Conservation (phyloP, 192 early-diverging fungal genomes). For the Geranomyces michiganensis region DNA sequence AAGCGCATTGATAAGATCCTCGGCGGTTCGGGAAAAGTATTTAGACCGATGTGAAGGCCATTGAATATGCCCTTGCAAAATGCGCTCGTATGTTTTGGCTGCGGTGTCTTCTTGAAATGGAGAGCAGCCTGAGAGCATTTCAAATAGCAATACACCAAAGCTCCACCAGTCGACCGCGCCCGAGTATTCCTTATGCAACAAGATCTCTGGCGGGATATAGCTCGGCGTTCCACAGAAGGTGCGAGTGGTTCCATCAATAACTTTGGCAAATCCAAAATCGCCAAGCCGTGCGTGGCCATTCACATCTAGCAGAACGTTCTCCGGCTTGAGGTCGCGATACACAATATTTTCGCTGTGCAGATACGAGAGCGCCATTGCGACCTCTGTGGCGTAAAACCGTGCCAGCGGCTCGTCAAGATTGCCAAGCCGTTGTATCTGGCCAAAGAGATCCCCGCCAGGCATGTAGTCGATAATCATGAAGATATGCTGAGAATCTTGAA, state of each 20-base stretch:
- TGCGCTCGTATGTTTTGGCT: slow-evolving; percentile 51
- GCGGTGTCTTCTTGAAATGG: slow-evolving; percentile 49
- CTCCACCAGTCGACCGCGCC: slow-evolving; percentile 93
- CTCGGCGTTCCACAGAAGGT: slow-evolving; percentile 90
- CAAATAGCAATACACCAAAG: slow-evolving; percentile 46
- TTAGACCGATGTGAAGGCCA: slow-evolving; percentile 40
- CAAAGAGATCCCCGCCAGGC: slow-evolving; percentile 10
- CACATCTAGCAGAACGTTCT: slow-evolving; percentile 70
- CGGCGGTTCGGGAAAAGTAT: slow-evolving; percentile 42
- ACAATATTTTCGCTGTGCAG: slow-evolving; percentile 46
- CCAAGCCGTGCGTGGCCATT: slow-evolving; percentile 75
- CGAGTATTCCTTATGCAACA: slow-evolving; percentile 67
- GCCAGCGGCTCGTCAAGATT: slow-evolving; percentile 33
- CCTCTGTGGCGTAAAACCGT: slow-evolving; percentile 34
- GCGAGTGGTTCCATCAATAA: slow-evolving; percentile 57
- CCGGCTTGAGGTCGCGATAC: slow-evolving; percentile 45
- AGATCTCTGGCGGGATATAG: slow-evolving; percentile 34
- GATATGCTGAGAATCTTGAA: slow-evolving; percentile 50
- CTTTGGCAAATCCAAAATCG: slow-evolving; percentile 77
- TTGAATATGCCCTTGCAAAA: slow-evolving; percentile 46
- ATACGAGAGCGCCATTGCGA: slow-evolving; percentile 42
- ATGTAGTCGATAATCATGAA: slow-evolving; percentile 58
- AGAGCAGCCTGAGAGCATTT: slow-evolving; percentile 31
- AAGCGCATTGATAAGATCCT: slow-evolving; percentile 43
- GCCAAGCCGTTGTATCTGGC: slow-evolving; percentile 55